Conservation (phyloP, 2,329 filamentous ascomycete species). For the Scedosporium minutisporum region DNA sequence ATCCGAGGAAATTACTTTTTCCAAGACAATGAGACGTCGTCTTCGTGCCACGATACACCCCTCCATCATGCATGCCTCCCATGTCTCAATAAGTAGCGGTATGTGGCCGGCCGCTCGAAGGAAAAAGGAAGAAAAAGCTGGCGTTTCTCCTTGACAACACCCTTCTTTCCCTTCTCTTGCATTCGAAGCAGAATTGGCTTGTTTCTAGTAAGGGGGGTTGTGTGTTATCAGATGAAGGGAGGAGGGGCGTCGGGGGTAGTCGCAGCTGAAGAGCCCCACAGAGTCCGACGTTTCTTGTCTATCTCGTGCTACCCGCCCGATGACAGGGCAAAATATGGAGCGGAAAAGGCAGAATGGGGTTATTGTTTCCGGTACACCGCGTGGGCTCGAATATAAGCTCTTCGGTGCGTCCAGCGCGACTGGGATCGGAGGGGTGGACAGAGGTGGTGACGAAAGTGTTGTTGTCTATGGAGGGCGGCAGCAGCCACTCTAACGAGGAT, state of each 20-base stretch:
- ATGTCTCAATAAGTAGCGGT: neutral
- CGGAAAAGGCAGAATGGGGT: neutral
- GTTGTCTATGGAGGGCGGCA: neutral
- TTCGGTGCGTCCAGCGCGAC: neutral
- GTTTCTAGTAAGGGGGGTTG: neutral
- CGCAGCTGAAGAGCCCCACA: neutral
- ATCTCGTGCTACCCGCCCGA: neutral
- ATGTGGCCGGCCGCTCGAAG: neutral
- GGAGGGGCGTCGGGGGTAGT: neutral
- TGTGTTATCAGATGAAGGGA: neutral
- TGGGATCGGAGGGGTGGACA: neutral
- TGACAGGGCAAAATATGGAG: neutral
- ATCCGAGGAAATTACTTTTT: neutral
- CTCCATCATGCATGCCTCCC: neutral
- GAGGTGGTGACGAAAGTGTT: neutral
- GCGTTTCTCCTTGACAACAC: neutral
- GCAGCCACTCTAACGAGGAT: neutral
- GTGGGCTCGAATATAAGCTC: neutral
- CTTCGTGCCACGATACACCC: neutral
- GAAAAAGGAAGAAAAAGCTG: neutral
- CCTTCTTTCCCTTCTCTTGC: neutral
- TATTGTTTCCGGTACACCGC: neutral
- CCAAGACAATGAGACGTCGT: neutral
- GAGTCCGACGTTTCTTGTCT: neutral
- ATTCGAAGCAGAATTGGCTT: neutral